phyloP scores from a whole-genome alignment of 2,329 filamentous ascomycete genomes.

The Pseudogymnoascus sp. region DNA sequence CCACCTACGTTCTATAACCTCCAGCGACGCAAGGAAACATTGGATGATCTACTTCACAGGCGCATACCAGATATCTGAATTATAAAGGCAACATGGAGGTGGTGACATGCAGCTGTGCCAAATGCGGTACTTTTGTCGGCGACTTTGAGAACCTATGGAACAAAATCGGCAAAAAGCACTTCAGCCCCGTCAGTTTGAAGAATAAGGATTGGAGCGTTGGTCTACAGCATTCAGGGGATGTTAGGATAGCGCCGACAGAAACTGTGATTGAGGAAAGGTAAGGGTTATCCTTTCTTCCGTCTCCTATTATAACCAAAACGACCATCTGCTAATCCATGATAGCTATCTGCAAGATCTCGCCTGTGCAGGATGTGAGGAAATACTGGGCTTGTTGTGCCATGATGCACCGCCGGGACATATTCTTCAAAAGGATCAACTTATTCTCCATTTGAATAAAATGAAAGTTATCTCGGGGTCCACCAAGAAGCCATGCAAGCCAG shows the following conservation, averaged over 20 bases:
- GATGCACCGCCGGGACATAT: slow-evolving; percentile 24
- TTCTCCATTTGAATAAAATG: slow-evolving; percentile 22
- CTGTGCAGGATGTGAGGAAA: slow-evolving; percentile 20
- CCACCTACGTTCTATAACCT: not conserved
- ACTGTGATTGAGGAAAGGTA: slow-evolving; percentile 24
- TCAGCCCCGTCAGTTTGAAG: slow-evolving; percentile 20
- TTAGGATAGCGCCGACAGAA: slow-evolving; percentile 17
- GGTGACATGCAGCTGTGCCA: slow-evolving; percentile 21
- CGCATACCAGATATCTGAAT: not conserved
- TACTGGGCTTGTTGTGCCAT: slow-evolving; percentile 24
- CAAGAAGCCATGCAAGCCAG: slow-evolving; percentile 14
- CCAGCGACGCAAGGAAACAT: not conserved
- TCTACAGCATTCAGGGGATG: slow-evolving; percentile 19
- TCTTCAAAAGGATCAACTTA: slow-evolving; percentile 22
- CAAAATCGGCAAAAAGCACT: slow-evolving; percentile 26
- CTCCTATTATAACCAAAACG: not conserved
- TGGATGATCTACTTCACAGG: not conserved
- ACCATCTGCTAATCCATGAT: not conserved
- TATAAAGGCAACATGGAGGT: slow-evolving; percentile 16
- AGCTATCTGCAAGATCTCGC: slow-evolving; percentile 25
- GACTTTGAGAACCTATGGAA: slow-evolving; percentile 25
- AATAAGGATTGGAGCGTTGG: slow-evolving; percentile 13
- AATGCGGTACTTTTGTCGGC: slow-evolving; percentile 22
- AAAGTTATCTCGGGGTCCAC: slow-evolving; percentile 19
- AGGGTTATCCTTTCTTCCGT: not conserved